Evolutionary conservation across 257 asterid genomes (phyloP).

Genomic region (Nicotiana tabacum): DNA sequence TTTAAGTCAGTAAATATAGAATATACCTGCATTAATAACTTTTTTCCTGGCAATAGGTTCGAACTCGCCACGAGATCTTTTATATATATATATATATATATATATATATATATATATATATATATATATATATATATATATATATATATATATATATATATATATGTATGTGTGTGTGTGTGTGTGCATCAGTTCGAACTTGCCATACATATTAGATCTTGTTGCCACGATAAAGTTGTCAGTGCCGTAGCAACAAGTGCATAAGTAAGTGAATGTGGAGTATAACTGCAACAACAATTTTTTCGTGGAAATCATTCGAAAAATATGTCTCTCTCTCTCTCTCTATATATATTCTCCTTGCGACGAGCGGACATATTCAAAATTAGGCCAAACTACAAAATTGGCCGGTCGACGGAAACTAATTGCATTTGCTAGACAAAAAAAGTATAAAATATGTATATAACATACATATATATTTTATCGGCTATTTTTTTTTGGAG

Average conservation of each 20-base stretch:
- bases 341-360: too few relatives aligned
- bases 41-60: background rate
- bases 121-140: background rate
- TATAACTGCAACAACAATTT: background rate
- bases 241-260: background rate
- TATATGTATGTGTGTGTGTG: too few relatives aligned
- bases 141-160: too few relatives aligned
- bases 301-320: background rate
- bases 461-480: too few relatives aligned
- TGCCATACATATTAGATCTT: background rate
- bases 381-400: too few relatives aligned
- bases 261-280: background rate
- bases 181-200: background rate
- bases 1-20: background rate
- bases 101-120: background rate
- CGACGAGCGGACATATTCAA: too few relatives aligned
- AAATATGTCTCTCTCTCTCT: too few relatives aligned
- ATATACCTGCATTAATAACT: background rate
- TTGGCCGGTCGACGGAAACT: too few relatives aligned
- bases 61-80: background rate
- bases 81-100: too few relatives aligned
- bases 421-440: too few relatives aligned
- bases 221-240: background rate
- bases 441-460: too few relatives aligned
- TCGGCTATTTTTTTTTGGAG: too few relatives aligned